These are phyloP conservation scores for Cenchrus purpureus DNA, from an alignment of 176 grass and related monocot genomes.

Conservation along the genomic window DNA sequence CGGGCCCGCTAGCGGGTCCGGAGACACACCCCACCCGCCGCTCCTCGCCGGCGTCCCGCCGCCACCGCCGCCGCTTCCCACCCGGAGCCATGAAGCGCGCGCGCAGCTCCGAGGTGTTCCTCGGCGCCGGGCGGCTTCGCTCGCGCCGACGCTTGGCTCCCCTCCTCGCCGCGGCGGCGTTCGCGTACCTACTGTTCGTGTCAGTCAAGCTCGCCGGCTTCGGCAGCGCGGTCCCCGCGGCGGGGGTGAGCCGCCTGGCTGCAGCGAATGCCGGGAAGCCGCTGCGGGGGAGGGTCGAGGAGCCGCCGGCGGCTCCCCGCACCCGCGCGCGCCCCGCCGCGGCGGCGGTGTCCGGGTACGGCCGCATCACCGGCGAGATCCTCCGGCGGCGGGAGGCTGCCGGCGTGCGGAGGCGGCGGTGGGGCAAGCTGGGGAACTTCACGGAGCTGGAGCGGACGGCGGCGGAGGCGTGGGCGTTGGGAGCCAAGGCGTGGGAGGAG, in stretches of 20 bases:
- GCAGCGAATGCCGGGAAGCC: not conserved
- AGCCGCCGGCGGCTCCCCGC: not conserved
- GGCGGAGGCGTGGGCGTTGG: slow-evolving; percentile 68
- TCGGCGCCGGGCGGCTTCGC: slow-evolving; percentile 19
- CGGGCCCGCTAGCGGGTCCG: slow-evolving; percentile 28
- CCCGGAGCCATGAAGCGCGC: slow-evolving; percentile 49
- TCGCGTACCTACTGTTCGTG: slow-evolving; percentile 64
- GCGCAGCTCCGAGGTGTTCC: slow-evolving; percentile 50
- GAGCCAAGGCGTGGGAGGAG: slow-evolving; percentile 67
- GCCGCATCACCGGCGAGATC: slow-evolving; percentile 76
- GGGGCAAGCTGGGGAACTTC: slow-evolving; percentile 61
- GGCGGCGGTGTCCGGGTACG: slow-evolving; percentile 46
- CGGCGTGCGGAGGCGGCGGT: slow-evolving; percentile 18
- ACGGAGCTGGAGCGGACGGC: slow-evolving; percentile 82
- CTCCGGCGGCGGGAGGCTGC: slow-evolving; percentile 38
- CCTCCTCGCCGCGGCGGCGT: slow-evolving; percentile 43
- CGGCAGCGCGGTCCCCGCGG: slow-evolving; percentile 29
- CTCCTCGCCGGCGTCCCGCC: not conserved
- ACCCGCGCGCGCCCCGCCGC: not conserved
- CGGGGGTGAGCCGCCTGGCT: not conserved
- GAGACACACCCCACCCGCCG: not conserved
- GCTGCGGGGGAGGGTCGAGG: not conserved
- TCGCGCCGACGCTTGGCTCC: slow-evolving; percentile 41
- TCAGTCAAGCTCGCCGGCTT: slow-evolving; percentile 61
- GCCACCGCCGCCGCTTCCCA: not conserved